Evolutionary conservation across 495 filamentous ascomycete genomes (phyloP).

Genomic region (Talaromyces thailandensis): DNA sequence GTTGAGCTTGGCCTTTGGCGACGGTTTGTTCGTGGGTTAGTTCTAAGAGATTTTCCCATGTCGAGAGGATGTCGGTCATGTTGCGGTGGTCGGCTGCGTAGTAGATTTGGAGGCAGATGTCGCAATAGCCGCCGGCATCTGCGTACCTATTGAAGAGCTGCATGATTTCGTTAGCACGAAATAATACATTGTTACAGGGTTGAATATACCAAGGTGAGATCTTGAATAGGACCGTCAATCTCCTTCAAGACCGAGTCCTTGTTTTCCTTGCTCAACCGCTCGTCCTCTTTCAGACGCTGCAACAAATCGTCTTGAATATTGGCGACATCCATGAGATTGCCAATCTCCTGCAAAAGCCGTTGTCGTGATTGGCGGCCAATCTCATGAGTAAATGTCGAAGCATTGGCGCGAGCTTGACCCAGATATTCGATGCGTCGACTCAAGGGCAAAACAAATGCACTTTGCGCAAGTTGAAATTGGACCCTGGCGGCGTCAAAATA

Average conservation of each 20-base stretch:
- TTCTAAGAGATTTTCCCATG: slow-evolving; percentile 77
- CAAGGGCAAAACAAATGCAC: slow-evolving; percentile 63
- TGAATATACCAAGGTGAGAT: slow-evolving; percentile 60
- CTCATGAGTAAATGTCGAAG: slow-evolving; percentile 63
- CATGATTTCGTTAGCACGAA: background rate
- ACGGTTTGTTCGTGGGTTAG: slow-evolving; percentile 56
- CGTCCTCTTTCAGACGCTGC: slow-evolving; percentile 65
- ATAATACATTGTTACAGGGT: background rate
- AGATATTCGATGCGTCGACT: slow-evolving; percentile 82
- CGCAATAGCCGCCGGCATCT: slow-evolving; percentile 81
- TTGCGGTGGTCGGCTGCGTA: slow-evolving; percentile 82
- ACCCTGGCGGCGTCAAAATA: slow-evolving; percentile 82
- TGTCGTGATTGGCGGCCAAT: slow-evolving; percentile 67
- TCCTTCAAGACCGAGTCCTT: slow-evolving; percentile 49
- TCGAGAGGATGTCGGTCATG: slow-evolving; percentile 64
- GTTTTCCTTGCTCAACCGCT: slow-evolving; percentile 51
- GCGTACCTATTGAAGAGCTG: slow-evolving; percentile 88
- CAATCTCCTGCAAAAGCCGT: slow-evolving; percentile 68
- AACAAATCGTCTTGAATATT: slow-evolving; percentile 92
- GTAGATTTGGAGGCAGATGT: slow-evolving; percentile 87
- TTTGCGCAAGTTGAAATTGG: slow-evolving; percentile 73
- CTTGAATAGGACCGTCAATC: slow-evolving; percentile 66
- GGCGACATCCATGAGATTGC: slow-evolving; percentile 82
- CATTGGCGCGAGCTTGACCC: slow-evolving; percentile 78
- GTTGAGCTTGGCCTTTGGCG: slow-evolving; percentile 42